Base-by-base conservation (phyloP, 2,329 filamentous ascomycete species). In the Phyllosticta citrichinensis region DNA sequence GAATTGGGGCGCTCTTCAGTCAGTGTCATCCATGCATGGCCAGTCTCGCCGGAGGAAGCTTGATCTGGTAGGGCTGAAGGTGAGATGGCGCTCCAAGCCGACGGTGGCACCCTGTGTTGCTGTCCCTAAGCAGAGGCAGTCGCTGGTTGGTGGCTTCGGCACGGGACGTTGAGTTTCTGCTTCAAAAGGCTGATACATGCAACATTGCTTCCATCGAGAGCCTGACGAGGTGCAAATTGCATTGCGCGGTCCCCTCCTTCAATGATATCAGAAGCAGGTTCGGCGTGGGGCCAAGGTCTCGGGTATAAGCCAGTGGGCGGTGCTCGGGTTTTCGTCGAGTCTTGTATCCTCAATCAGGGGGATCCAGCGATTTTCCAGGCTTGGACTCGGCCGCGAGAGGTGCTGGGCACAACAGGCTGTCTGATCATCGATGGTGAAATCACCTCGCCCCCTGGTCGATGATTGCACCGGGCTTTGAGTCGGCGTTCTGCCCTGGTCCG, bases 21-120 rank as follows among this genome's bases (percentile, higher is more conserved):
- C 51, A 61, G 14, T 47, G 40, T 10, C 50, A 61, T 55, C 53
- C 59, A 47, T 57, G 59, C 59, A 61, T 47, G 54, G 58, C 30
- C 24, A 27, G 56, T 27, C 47, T 52, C 25, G 22, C 27, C 47
- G 33, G 58, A 54, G 24, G 47, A 52, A 58, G 55, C 60, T 55
- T 54, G 52, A 54, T 57, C 60, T 62, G 55, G 60, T 62, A 62
- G 60, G 60, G 60, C 60, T 62, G 60, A 62, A 55, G 55, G 60
- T 62, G 56, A 62, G 60, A 62, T 62, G 53, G 53, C 57, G 52
- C 52, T 54, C 52, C 33, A 53, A 24, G 57, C 57, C 52, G 35
- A 25, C 33, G 8, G 51, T 54, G 52, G 51, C 51, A 50, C 57
- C 57, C n/a, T 14, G 14, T 40, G 12, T 20, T n/a, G 51, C 57